Percentiles rank a stretch among this genome's conserved stretches.
These are phyloP conservation scores for Mentha longifolia DNA, from an alignment of 257 asterid genomes.

Conservation along the genomic window DNA sequence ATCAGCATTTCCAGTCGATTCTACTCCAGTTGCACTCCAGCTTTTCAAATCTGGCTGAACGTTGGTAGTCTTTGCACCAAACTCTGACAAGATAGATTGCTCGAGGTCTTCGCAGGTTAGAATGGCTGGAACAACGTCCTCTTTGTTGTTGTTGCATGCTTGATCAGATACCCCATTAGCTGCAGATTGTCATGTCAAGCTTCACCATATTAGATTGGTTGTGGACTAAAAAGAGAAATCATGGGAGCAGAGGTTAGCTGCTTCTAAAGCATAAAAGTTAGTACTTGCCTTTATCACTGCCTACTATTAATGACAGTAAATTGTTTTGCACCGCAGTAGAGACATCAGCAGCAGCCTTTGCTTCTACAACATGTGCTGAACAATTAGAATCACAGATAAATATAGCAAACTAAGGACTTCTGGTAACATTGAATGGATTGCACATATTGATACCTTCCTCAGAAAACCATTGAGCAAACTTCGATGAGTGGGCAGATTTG, in stretches of 20 bases:
- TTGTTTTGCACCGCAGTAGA: slow-evolving; percentile 53
- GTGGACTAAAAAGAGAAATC: slow-evolving; percentile 39
- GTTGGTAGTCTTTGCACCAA: slow-evolving; percentile 45
- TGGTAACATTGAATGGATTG: slow-evolving; percentile 20
- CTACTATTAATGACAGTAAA: slow-evolving; percentile 71
- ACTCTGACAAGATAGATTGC: slow-evolving; percentile 78
- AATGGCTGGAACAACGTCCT: slow-evolving; percentile 50
- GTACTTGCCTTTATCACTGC: slow-evolving; percentile 65
- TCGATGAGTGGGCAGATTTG: slow-evolving; percentile 57
- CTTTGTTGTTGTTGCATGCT: slow-evolving; percentile 40
- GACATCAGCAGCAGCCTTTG: slow-evolving; percentile 49
- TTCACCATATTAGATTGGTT: slow-evolving; percentile 39
- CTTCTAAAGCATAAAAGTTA: slow-evolving; percentile 43
- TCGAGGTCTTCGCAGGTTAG: slow-evolving; percentile 97
- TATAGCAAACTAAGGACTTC: slow-evolving; percentile 13
- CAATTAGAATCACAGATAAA: slow-evolving; percentile 26
- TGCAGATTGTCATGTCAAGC: slow-evolving; percentile 42
- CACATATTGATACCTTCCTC: slow-evolving; percentile 67
- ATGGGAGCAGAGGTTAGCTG: slow-evolving; percentile 35
- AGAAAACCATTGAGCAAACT: slow-evolving; percentile 83
- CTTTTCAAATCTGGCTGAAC: slow-evolving; percentile 40
- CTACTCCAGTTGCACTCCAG: slow-evolving; percentile 39
- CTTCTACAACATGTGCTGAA: slow-evolving; percentile 47
- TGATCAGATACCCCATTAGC: slow-evolving; percentile 53
- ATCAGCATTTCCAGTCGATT: slow-evolving; percentile 48